Evolutionary conservation across 306 rosid species (phyloP), one percentile per base, ranked within the genome.

Genomic region (Malus sieversii): DNA sequence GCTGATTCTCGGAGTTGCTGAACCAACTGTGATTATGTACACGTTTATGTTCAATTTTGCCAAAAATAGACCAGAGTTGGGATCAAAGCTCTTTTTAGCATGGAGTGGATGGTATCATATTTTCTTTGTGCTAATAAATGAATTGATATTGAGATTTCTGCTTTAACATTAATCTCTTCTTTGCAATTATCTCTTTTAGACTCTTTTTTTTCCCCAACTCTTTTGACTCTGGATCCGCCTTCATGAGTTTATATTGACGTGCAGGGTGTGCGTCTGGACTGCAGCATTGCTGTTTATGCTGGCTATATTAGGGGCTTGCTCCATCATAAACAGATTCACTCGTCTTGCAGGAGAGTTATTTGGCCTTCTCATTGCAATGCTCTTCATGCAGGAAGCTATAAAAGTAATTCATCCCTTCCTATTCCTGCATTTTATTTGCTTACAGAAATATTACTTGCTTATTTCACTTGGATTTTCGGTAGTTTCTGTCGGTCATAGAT

Each of bases 11-110:
- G 97, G 95, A 42, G 97, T 89, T 53, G 97, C 95, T 35, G 97
- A 91, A 80, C 97, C 95, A 61, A 91, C 97, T 33, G 94, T 91
- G 27, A 87, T 91, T 61, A 91, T 91, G 97, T 91, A 91, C 78
- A 91, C 85, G 4, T 87, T 91, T 82, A 86, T 91, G 97, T 91
- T 86, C 88, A 89, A 89, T 38, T 91, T 91, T 8, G 97, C 95
- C 8, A 89, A 87, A 85, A 83, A 75, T 74, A 80, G 92, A 76
- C 86, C 90, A 7, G 95, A 91, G 7, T 85, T 91, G 91, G 97
- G 97, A 78, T 77, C 97, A 6, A 74, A 87, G 81, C 95, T 91
- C 72, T 91, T 91, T 77, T 77, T 89, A 77, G 97, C 95, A 25
- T 91, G 95, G 97, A 78, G 85, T 10, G 97, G 86, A 83, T 91